Base-by-base conservation (phyloP, 2,329 filamentous ascomycete genomes). In the Catunica adiposa region DNA sequence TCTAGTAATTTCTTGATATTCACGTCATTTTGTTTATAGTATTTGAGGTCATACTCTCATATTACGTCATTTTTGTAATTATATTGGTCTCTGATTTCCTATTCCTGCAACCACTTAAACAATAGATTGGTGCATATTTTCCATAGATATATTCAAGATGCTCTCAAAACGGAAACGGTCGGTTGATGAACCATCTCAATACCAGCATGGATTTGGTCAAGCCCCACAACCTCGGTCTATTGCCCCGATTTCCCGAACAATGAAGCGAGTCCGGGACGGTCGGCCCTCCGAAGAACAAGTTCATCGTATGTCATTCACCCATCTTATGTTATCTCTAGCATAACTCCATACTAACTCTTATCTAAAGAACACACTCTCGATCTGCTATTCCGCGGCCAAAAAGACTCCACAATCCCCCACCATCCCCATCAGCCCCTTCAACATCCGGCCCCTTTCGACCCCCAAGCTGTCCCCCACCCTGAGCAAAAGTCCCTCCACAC, bases 91-190 rank as follows among this genome's bases (percentile, higher is more conserved):
- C 29, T 5, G 11, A 34, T 34, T 11, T 5, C 29, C 29, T 34
- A 34, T 11, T 5, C 11, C 29, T 34, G 29, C 29, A 34, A 34
- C 29, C 29, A 34, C 29, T 11, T 34, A 34, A 34, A 34, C 29
- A 34, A n/a, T n/a, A n/a, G n/a, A n/a, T n/a, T n/a, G n/a, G n/a
- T n/a, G n/a, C n/a, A n/a, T n/a, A n/a, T n/a, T n/a, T n/a, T n/a
- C n/a, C n/a, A n/a, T n/a, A n/a, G n/a, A n/a, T 17, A 44, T 17
- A 3, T 26, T 8, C 44, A 44, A 9, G 14, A 79, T 78, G 75
- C 65, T 73, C 25, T 68, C 80, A 63, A 83, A 83, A 65, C 78
- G 80, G 66, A 83, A 83, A 70, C 74, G 78, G 46, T 82, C 79
- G 61, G 71, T 75, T 56, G 77, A 76, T 22, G 77, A 80, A 64